Percentiles rank a stretch among this genome's conserved stretches.
Conservation (phyloP, 202 grass and related monocot genomes). For the Carex arenaria region DNA sequence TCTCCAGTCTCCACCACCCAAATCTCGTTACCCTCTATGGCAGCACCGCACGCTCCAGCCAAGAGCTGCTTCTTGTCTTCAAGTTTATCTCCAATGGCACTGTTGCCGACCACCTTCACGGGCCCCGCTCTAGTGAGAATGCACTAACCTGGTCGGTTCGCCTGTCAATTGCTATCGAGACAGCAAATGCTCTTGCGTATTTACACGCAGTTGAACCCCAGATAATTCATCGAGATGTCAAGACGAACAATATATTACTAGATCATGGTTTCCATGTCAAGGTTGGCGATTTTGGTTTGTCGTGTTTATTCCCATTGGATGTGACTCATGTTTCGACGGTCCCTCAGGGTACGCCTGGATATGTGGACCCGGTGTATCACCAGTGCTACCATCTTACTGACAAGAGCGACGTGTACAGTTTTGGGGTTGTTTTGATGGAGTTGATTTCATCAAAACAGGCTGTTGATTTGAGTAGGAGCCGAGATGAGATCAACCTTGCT, state of each 20-base stretch:
- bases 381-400: slow-evolving; percentile 87
- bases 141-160: slow-evolving; percentile 62
- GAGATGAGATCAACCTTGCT: slow-evolving; percentile 68
- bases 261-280: slow-evolving; percentile 75
- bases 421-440: slow-evolving; percentile 77
- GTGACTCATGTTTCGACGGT: slow-evolving; percentile 87
- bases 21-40: slow-evolving; percentile 83
- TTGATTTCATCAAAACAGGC: slow-evolving; percentile 86
- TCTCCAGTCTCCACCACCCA: slow-evolving; percentile 56
- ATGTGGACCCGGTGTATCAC: slow-evolving; percentile 82
- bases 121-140: slow-evolving; percentile 18
- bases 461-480: slow-evolving; percentile 71
- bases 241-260: slow-evolving; percentile 82
- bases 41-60: slow-evolving; percentile 50
- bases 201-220: slow-evolving; percentile 57
- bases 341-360: slow-evolving; percentile 91
- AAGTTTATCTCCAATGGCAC: slow-evolving; percentile 82
- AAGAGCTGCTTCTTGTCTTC: slow-evolving; percentile 66
- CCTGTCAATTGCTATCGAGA: slow-evolving; percentile 79
- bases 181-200: slow-evolving; percentile 65
- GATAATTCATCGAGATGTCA: slow-evolving; percentile 87
- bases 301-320: slow-evolving; percentile 55
- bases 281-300: slow-evolving; percentile 83
- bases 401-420: slow-evolving; percentile 95
- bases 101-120: slow-evolving; percentile 82